Conservation (phyloP, 441 rosid genomes). For the Bruguiera hainesii region DNA sequence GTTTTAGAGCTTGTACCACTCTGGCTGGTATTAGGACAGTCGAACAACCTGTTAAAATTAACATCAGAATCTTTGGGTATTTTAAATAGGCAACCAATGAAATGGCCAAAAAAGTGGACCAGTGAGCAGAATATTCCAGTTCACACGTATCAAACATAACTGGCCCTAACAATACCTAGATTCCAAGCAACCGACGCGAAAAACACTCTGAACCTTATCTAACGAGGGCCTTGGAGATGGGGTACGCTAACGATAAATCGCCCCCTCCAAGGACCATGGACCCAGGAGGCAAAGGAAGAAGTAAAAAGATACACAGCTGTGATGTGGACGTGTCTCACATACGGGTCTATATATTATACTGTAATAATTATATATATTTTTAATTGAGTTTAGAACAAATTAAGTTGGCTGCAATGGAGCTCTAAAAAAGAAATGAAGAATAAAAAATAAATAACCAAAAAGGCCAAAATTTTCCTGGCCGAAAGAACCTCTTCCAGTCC, state of each 20-base stretch:
- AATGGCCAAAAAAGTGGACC: slow-evolving; percentile 26
- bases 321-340: too few species aligned
- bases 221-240: slow-evolving; percentile 2
- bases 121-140: slow-evolving; percentile 31
- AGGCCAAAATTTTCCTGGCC: not conserved
- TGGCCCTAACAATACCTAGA: slow-evolving; percentile 12
- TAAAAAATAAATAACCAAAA: too few species aligned
- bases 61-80: too few species aligned
- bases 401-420: too few species aligned
- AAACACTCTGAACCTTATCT: slow-evolving; percentile 15
- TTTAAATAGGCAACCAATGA: slow-evolving; percentile 9
- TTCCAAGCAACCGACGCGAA: slow-evolving; percentile 21
- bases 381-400: too few species aligned
- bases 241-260: slow-evolving; percentile 20
- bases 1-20: slow-evolving; percentile 67
- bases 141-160: slow-evolving; percentile 18
- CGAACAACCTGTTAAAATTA: slow-evolving; percentile 45
- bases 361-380: too few species aligned
- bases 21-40: slow-evolving; percentile 76
- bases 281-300: not conserved
- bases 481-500: not conserved
- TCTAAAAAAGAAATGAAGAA: too few species aligned
- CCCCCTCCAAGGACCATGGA: slow-evolving; percentile 15
- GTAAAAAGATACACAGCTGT: too few species aligned
- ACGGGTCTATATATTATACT: too few species aligned